Conservation (phyloP, 1,139 yeast species). For the Groenewaldozyma auringiensis region DNA sequence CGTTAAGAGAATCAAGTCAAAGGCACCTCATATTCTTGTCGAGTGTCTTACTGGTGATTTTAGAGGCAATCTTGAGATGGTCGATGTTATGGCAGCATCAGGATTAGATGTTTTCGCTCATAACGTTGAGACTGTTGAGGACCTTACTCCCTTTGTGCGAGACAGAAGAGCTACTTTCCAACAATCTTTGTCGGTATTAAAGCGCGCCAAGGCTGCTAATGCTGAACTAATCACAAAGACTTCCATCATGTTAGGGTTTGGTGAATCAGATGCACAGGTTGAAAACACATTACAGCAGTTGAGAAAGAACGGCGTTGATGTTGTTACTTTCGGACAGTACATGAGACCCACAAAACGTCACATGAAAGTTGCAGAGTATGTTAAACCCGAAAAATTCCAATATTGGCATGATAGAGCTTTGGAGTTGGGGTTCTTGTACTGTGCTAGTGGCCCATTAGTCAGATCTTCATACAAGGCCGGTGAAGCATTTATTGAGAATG, state of each 20-base stretch:
- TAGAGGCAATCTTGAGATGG: slow-evolving; percentile 80
- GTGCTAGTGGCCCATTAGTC: slow-evolving; percentile 96
- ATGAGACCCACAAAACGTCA: slow-evolving; percentile 99
- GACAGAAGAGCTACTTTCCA: slow-evolving; percentile 95
- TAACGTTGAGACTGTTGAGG: slow-evolving; percentile 94
- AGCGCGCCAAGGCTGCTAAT: slow-evolving; percentile 69
- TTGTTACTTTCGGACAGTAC: slow-evolving; percentile 97
- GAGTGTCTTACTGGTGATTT: slow-evolving; percentile 96
- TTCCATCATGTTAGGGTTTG: slow-evolving; percentile 92
- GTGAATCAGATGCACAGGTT: slow-evolving; percentile 89
- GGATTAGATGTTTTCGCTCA: slow-evolving; percentile 97
- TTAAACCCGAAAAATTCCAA: slow-evolving; percentile 91
- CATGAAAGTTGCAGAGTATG: slow-evolving; percentile 94
- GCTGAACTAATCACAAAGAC: slow-evolving; percentile 84
- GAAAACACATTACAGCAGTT: slow-evolving; percentile 66
- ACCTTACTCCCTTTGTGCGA: slow-evolving; percentile 85
- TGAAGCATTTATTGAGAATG: slow-evolving; percentile 94
- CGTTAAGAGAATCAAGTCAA: slow-evolving; percentile 70
- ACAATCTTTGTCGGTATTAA: slow-evolving; percentile 72
- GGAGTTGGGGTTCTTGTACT: slow-evolving; percentile 87
- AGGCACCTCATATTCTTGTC: slow-evolving; percentile 85
- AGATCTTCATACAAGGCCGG: slow-evolving; percentile 98
- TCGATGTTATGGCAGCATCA: slow-evolving; percentile 66
- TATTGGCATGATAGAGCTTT: slow-evolving; percentile 85
- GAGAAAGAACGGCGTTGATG: slow-evolving; percentile 74